Base-by-base conservation (phyloP, 352 stramenopile genomes). In the Globisporangium rhizosaccharum region DNA sequence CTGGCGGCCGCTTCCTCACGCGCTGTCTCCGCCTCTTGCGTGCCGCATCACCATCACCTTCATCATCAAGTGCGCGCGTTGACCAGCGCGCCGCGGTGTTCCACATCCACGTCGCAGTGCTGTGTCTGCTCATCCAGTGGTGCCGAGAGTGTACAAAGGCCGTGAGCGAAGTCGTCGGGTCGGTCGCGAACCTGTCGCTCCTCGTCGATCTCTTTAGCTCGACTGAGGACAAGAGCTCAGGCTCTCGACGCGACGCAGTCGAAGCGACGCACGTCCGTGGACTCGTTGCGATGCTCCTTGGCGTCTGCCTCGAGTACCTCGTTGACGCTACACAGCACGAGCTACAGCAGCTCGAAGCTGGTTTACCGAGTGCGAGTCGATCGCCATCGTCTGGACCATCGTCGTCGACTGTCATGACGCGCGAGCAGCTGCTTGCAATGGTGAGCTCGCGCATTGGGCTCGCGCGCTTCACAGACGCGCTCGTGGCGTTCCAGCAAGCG, bases 401-500 rank as follows among this genome's bases (percentile, higher is more conserved):
- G 23, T 11, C 26, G 6, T 37, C 12, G n/a, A 20, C 44, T 10
- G 15, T 20, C 46, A 75, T 85, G 61, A 86, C 79, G 17, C 67
- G 79, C 25, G 66, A 84, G 7, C 77, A 92, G 51, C 47, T 92
- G 26, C 63, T 92, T 9, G 69, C 85, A n/a, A 70, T 90, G 52
- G 82, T 90, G 51, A 87, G 68, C 51, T 79, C 79, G 33, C 73
- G 68, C 7, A 65, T 88, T n/a, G 73, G 83, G 17, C 65, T 92
- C 17, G 73, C 88, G 17, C 45, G 44, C 6, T 89, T 92, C 50
- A 85, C 75, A n/a, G 81, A 86, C 54, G 71, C 72, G 11, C 71
- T 92, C 14, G 63, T 87, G n/a, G 68, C 71, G 28, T 83, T 88
- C 61, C 80, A 90, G 49, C 79, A 92, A 69, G 70, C 66, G 17